phyloP scores from a whole-genome alignment of 306 rosid genomes.

The Luffa acutangula region DNA sequence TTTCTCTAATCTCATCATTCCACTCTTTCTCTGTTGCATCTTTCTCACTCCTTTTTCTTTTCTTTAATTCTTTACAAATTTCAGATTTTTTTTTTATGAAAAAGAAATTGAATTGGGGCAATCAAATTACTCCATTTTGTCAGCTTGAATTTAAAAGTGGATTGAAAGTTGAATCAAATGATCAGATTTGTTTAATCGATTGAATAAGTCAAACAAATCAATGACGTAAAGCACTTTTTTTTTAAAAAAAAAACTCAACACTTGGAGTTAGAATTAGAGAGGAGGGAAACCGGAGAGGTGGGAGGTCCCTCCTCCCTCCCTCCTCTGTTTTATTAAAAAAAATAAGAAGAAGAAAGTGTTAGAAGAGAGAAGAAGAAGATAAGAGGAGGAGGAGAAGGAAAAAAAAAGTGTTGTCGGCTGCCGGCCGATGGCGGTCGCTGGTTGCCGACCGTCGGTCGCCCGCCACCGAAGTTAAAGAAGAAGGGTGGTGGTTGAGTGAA shows the following conservation, averaged over 20 bases:
- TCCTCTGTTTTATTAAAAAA: too few relatives aligned
- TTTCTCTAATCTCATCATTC: conserved; percentile 6
- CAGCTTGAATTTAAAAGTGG: neutral
- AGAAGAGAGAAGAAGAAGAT: too few relatives aligned
- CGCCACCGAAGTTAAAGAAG: too few relatives aligned
- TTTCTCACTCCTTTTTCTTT: neutral
- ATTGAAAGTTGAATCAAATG: conserved; percentile 8
- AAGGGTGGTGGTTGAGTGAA: too few relatives aligned
- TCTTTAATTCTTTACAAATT: neutral
- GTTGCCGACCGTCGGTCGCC: too few relatives aligned
- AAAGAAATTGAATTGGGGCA: neutral
- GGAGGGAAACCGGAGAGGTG: too few relatives aligned
- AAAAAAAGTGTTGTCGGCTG: too few relatives aligned
- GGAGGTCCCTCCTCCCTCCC: too few relatives aligned
- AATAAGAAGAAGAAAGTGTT: too few relatives aligned
- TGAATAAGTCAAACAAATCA: neutral
- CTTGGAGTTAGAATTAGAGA: neutral
- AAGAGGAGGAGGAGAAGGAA: too few relatives aligned
- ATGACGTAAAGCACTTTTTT: neutral
- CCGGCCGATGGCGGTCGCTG: too few relatives aligned
- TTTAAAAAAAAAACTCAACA: neutral
- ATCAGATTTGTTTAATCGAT: neutral
- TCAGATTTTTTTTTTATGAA: neutral
- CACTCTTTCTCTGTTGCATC: conserved; percentile 1
- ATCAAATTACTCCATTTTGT: neutral